Evolutionary conservation across 2,329 filamentous ascomycete species (phyloP), one percentile per base, ranked within the genome.

Genomic region (Colletotrichum lentis): DNA sequence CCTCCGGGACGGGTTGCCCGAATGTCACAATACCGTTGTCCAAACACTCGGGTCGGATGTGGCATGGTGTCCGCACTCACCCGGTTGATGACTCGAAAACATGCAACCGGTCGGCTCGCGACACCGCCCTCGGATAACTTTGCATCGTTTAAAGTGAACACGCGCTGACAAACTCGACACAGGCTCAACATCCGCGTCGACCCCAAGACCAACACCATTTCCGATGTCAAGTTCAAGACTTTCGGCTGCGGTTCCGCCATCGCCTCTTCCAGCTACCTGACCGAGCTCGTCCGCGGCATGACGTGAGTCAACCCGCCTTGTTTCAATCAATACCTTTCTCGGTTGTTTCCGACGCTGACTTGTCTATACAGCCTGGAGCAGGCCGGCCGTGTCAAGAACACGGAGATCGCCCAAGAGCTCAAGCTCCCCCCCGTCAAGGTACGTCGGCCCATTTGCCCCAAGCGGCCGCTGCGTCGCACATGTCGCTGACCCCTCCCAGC

Each of bases 151-250:
- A 6, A 16, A 39, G 27, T 2, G 20, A 18, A 5, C 16, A 47
- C 0, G 16, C 20, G 67, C 67, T 70, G 43, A 71, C 60, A 43
- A 22, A 5, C 6, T 39, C 7, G 2, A 73, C 79, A 7, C 77
- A 82, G 76, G 84, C 62, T 93, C 39, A 90, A 93, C 82, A 96
- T 96, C 81, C 90, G 93, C 67, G 94, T 97, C 75, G 94, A 97
- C 81, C 92, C 92, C 72, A 86, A 91, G 74, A 93, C 89, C 75
- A 92, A 96, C 79, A 95, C 90, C 73, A 97, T 97, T 78, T 90
- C 90, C 74, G 95, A 97, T 74, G 94, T 97, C 78, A 96, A 96
- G 82, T 97, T 97, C 88, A 97, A 97, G 89, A 97, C 94, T 0
- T 97, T 97, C 77, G 94, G 94, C 59, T 97, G 94, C 79, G 94